Conservation (phyloP, 139 green algal species). For the Chlorokybus atmophyticus region DNA sequence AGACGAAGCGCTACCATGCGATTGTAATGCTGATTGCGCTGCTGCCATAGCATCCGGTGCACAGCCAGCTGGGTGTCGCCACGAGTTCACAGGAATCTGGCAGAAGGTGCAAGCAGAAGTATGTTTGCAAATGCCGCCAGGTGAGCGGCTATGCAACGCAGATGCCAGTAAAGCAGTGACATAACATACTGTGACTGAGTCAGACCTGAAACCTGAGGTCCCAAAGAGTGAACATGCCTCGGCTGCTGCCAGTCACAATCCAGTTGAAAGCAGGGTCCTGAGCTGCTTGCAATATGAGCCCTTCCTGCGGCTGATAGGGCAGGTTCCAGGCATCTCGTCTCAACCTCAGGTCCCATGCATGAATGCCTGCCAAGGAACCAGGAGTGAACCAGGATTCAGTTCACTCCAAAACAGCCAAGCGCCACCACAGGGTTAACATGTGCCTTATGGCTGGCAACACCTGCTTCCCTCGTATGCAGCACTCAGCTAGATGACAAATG, state of each 20-base stretch:
- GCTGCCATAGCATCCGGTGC: slow-evolving; percentile 10
- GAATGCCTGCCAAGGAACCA: slow-evolving; percentile 19
- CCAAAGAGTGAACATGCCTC: not conserved
- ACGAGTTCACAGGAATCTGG: slow-evolving; percentile 16
- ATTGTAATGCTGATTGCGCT: slow-evolving; percentile 13
- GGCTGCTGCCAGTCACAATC: slow-evolving; percentile 6
- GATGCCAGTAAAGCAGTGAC: too few relatives aligned
- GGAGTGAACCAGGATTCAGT: too few relatives aligned
- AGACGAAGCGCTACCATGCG: not conserved
- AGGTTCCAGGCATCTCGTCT: slow-evolving; percentile 5
- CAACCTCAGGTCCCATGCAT: slow-evolving; percentile 15
- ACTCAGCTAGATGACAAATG: too few relatives aligned
- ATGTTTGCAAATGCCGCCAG: too few relatives aligned
- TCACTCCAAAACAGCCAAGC: too few relatives aligned
- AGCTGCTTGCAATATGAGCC: slow-evolving; percentile 1
- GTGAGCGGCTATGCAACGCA: too few relatives aligned
- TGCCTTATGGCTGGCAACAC: too few relatives aligned
- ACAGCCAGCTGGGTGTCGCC: slow-evolving; percentile 9
- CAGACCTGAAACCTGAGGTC: not conserved
- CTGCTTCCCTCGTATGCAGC: too few relatives aligned
- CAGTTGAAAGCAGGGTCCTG: slow-evolving; percentile 4
- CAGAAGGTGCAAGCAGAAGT: slow-evolving; percentile 7
- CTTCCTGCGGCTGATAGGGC: not conserved
- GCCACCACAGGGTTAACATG: too few relatives aligned
- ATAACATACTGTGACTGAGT: not conserved